These are phyloP conservation scores for Hyphopichia homilentoma DNA, from an alignment of 805 yeast genomes.

Conservation along the genomic window DNA sequence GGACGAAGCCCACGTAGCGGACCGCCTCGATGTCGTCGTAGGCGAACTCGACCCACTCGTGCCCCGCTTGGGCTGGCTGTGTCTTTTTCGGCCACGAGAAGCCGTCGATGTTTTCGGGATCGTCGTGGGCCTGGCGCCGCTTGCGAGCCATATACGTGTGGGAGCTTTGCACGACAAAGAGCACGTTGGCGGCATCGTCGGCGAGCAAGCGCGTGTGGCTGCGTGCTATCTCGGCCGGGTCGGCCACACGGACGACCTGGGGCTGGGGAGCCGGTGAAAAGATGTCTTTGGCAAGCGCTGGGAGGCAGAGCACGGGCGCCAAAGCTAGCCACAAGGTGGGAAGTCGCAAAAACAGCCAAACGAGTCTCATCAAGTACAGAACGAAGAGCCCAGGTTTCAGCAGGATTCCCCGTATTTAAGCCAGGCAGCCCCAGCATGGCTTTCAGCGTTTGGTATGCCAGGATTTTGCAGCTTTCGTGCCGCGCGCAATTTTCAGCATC, in stretches of 20 bases:
- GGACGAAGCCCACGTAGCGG: slow-evolving; percentile 8
- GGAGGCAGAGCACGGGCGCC: neutral
- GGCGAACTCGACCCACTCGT: slow-evolving; percentile 11
- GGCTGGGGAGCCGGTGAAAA: no score
- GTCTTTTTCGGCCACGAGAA: neutral
- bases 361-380: slow-evolving; percentile 1
- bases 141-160: slow-evolving; percentile 1
- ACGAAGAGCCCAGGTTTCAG: no score
- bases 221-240: neutral
- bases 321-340: neutral
- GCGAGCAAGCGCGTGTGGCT: neutral
- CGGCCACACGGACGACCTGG: neutral
- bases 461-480: neutral
- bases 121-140: no score
- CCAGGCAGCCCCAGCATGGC: no score
- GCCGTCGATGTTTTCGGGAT: slow-evolving; percentile 4
- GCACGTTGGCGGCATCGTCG: neutral
- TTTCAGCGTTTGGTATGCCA: neutral
- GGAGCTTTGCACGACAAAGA: slow-evolving; percentile 1
- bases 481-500: slow-evolving; percentile 1
- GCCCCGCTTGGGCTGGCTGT: neutral
- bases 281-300: neutral
- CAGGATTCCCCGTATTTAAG: no score
- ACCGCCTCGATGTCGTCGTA: slow-evolving; percentile 3
- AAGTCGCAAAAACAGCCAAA: slow-evolving; percentile 1